These are phyloP conservation scores for Pythium brassicae DNA, from an alignment of 352 stramenopile genomes.

Conservation along the genomic window DNA sequence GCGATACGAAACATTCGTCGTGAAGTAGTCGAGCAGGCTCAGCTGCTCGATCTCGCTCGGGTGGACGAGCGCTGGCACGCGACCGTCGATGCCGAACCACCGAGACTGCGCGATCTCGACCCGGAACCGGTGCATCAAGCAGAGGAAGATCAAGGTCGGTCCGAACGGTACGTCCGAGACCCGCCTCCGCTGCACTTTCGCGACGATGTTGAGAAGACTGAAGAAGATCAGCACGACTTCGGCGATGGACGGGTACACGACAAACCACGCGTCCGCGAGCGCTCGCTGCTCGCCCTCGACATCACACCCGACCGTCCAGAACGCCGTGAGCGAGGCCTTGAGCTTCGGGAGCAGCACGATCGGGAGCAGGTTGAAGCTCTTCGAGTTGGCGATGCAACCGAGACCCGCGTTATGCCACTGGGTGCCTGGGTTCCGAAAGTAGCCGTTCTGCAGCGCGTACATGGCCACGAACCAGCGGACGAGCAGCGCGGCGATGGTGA, in stretches of 20 bases:
- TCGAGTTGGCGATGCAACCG: conserved; percentile 9
- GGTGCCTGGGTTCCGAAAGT: neutral
- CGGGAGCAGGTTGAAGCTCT: conserved; percentile 15
- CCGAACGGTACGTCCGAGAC: conserved; percentile 25
- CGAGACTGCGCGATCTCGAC: neutral
- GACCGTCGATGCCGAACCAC: conserved; percentile 3
- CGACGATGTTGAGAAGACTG: conserved; percentile 18
- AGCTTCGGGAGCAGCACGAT: conserved; percentile 17
- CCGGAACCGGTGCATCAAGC: conserved; percentile 10
- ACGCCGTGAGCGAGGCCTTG: conserved; percentile 18
- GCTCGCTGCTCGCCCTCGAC: conserved; percentile 21
- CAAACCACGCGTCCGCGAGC: conserved; percentile 22
- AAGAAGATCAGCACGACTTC: conserved; percentile 24
- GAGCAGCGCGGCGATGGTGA: conserved; percentile 1
- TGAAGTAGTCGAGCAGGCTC: conserved; percentile 10
- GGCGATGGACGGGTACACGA: conserved; percentile 27
- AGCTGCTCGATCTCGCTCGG: conserved; percentile 4
- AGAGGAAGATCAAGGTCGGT: conserved; percentile 19
- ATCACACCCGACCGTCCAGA: conserved; percentile 17
- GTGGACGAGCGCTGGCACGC: conserved; percentile 3
- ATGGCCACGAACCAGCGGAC: conserved; percentile 10
- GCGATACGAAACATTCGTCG: neutral
- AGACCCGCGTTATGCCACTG: conserved; percentile 1
- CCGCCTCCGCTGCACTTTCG: conserved; percentile 10
- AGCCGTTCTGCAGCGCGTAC: conserved; percentile 3